Percentiles rank a stretch among this genome's conserved stretches.
These are phyloP conservation scores for Phaeoacremonium minimum DNA, from an alignment of 2,329 filamentous ascomycete species.

Conservation along the genomic window DNA sequence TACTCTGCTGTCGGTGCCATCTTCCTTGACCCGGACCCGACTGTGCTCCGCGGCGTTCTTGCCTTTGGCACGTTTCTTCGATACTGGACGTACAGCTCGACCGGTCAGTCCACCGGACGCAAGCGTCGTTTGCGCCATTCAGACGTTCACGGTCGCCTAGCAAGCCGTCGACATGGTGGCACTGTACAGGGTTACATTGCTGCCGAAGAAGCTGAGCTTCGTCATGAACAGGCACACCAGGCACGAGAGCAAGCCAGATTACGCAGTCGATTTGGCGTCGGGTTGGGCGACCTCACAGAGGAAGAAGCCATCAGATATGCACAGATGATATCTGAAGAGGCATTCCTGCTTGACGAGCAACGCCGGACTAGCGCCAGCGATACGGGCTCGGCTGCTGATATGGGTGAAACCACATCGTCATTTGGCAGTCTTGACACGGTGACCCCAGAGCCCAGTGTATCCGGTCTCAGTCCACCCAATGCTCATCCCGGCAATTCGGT, in stretches of 20 bases:
- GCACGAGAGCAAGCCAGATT: constrained; percentile 67
- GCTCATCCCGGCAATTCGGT: constrained; percentile 8
- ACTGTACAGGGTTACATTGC: constrained; percentile 78
- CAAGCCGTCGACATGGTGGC: constrained; percentile 53
- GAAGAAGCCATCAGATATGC: constrained; percentile 63
- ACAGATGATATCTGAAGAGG: constrained; percentile 62
- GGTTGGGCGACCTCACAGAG: constrained; percentile 63
- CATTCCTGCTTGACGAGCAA: constrained; percentile 52
- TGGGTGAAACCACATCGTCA: constrained; percentile 37
- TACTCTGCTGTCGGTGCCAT: constrained; percentile 82
- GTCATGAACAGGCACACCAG: constrained; percentile 64
- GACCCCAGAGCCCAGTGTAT: constrained; percentile 51
- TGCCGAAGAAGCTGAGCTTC: constrained; percentile 78
- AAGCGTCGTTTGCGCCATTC: constrained; percentile 76
- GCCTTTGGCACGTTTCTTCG: constrained; percentile 82
- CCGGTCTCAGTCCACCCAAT: constrained; percentile 29
- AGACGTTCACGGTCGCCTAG: constrained; percentile 48
- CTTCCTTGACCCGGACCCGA: constrained; percentile 81
- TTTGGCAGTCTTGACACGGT: constrained; percentile 39
- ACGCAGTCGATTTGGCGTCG: constrained; percentile 78
- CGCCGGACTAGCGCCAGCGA: constrained; percentile 47
- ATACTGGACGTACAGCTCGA: constrained; percentile 92
- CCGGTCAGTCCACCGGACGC: constrained; percentile 67
- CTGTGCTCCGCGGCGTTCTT: constrained; percentile 78
- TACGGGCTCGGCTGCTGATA: constrained; percentile 44